Evolutionary conservation across 2,329 filamentous ascomycete species (phyloP).

Genomic region (Exserohilum turcica): DNA sequence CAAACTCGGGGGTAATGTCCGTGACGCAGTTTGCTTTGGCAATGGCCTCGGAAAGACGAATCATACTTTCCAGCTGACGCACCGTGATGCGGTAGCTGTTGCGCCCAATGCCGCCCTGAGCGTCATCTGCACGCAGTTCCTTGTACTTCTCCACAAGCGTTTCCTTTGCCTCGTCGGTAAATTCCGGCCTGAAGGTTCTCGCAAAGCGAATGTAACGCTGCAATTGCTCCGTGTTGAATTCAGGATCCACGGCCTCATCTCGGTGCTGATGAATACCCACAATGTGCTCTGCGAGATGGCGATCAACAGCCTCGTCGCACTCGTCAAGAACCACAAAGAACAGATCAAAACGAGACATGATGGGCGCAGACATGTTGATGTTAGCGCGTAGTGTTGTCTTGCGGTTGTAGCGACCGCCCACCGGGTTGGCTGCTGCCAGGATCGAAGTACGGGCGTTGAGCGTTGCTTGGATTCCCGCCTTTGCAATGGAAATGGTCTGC

Average conservation of each 20-base stretch:
- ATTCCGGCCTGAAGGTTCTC: conserved; percentile 89
- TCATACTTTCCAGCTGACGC: conserved; percentile 92
- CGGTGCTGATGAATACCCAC: conserved; percentile 91
- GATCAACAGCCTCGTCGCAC: conserved; percentile 89
- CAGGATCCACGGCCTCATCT: conserved; percentile 87
- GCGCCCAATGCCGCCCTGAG: conserved; percentile 88
- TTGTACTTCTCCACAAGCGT: conserved; percentile 93
- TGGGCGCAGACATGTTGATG: conserved; percentile 98
- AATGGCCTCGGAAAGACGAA: conserved; percentile 94
- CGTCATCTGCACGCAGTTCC: conserved; percentile 89
- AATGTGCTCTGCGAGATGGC: conserved; percentile 88
- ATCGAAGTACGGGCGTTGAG: conserved; percentile 95
- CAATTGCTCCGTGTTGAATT: conserved; percentile 94
- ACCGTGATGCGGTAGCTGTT: conserved; percentile 99
- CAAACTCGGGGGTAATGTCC: conserved; percentile 82
- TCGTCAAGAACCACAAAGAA: conserved; percentile 99
- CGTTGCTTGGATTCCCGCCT: conserved; percentile 96
- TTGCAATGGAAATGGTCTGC: conserved; percentile 98
- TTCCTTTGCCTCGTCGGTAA: conserved; percentile 83
- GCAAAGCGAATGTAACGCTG: conserved; percentile 98
- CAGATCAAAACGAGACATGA: conserved; percentile 98
- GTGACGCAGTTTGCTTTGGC: conserved; percentile 97
- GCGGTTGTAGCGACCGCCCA: conserved; percentile 95
- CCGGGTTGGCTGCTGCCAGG: conserved; percentile 92
- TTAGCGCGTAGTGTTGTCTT: conserved; percentile 92